These are phyloP conservation scores for Astrephomene gubernaculifera DNA, from an alignment of 139 green algal species.

Conservation along the genomic window DNA sequence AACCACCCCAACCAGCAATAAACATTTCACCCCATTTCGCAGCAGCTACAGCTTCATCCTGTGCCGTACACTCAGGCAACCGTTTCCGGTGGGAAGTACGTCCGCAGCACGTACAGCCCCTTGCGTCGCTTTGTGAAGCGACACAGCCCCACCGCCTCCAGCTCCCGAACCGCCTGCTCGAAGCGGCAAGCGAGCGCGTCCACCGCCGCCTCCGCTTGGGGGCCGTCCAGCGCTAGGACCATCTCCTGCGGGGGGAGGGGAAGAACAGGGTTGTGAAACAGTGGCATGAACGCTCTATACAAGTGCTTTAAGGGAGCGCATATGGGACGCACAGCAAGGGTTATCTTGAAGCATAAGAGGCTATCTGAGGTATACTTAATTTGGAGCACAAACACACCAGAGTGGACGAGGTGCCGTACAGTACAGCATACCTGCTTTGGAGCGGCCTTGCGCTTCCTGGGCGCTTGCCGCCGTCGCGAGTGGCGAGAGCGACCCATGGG, in stretches of 20 bases:
- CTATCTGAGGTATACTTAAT: too few species aligned
- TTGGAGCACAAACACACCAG: too few species aligned
- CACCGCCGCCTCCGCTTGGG: conserved; percentile 30
- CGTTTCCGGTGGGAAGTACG: conserved; percentile 48
- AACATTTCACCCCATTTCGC: neutral
- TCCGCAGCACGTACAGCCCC: conserved; percentile 37
- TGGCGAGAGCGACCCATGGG: conserved; percentile 22
- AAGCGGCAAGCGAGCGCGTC: conserved; percentile 39
- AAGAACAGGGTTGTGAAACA: neutral
- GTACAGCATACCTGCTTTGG: conserved; percentile 35
- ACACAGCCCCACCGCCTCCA: conserved; percentile 48
- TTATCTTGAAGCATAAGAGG: too few species aligned
- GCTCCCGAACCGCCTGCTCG: conserved; percentile 47
- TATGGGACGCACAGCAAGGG: too few species aligned
- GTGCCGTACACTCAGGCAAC: neutral
- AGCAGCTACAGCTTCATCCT: too few species aligned
- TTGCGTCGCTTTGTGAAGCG: conserved; percentile 51
- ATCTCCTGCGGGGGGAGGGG: conserved; percentile 22
- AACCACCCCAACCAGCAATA: neutral
- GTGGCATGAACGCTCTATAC: too few species aligned
- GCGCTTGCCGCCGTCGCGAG: neutral
- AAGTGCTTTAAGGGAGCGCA: too few species aligned
- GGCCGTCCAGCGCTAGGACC: conserved; percentile 36
- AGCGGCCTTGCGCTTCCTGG: conserved; percentile 30
- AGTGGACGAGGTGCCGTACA: too few species aligned